Percentiles rank a stretch among this genome's conserved stretches.
phyloP scores from a whole-genome alignment of 208 protist species.

The Leishmania tarentolae region DNA sequence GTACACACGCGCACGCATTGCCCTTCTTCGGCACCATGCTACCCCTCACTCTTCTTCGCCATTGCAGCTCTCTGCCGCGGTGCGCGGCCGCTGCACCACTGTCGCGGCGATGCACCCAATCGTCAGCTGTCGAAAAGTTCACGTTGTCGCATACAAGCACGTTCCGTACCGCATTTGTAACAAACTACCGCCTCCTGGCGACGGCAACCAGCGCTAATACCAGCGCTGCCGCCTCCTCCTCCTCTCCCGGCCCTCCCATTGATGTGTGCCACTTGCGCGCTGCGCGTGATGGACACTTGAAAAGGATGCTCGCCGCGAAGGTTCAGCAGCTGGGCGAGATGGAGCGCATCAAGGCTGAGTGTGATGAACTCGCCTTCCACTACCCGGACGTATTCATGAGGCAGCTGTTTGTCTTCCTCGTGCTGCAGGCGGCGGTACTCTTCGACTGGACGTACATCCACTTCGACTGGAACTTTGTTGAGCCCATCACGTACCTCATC shows the following conservation, averaged over 20 bases:
- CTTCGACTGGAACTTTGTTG: conserved; percentile 89
- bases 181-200: not conserved
- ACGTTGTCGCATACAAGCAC: not conserved
- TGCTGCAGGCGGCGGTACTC: conserved; percentile 48
- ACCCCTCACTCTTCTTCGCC: not conserved
- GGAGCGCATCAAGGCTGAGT: conserved; percentile 31
- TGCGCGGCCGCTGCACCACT: not conserved
- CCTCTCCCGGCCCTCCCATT: not conserved
- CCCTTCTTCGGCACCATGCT: not conserved
- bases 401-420: conserved; percentile 45
- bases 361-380: conserved; percentile 34
- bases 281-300: conserved; percentile 40
- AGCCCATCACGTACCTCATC: conserved; percentile 89
- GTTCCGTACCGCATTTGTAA: not conserved
- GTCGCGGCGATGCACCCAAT: not conserved
- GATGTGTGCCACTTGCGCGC: conserved; percentile 26
- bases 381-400: conserved; percentile 33
- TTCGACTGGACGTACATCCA: conserved; percentile 86
- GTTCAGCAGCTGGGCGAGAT: conserved; percentile 33
- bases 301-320: conserved; percentile 32
- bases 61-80: not conserved
- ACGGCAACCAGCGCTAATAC: not conserved
- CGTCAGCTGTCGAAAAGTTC: not conserved
- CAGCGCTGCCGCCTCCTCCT: not conserved
- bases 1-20: not conserved